Evolutionary conservation across 2,329 filamentous ascomycete species (phyloP).

Genomic region (Fusarium chaquense): DNA sequence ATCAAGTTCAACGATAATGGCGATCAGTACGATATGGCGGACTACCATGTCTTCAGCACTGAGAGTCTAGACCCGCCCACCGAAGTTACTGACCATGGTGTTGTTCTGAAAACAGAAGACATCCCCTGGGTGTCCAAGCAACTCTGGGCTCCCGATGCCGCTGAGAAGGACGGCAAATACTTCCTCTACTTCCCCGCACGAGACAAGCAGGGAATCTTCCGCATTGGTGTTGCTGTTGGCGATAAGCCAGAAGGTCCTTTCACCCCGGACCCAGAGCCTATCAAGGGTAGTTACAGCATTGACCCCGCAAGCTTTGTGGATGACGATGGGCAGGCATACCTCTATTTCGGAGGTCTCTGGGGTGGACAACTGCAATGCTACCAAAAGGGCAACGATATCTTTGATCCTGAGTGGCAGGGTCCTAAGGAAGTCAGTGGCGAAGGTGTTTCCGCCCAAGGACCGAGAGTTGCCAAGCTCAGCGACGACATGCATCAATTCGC

Average conservation of each 20-base stretch:
- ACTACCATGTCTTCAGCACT: constrained; percentile 82
- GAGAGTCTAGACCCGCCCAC: constrained; percentile 64
- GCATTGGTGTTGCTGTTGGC: constrained; percentile 77
- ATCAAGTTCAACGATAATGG: constrained; percentile 85
- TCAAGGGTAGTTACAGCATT: constrained; percentile 79
- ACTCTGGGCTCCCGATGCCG: constrained; percentile 84
- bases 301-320: constrained; percentile 83
- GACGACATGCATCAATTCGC: constrained; percentile 75
- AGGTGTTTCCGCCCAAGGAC: constrained; percentile 69
- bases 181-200: constrained; percentile 83
- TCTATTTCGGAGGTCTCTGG: constrained; percentile 84
- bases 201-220: constrained; percentile 76
- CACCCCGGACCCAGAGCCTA: constrained; percentile 70
- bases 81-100: constrained; percentile 77
- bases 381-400: constrained; percentile 64
- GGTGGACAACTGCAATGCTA: constrained; percentile 85
- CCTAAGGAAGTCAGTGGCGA: constrained; percentile 69
- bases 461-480: constrained; percentile 73
- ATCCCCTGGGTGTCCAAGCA: constrained; percentile 84
- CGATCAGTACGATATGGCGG: constrained; percentile 86
- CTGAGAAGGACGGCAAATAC: constrained; percentile 74
- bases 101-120: constrained; percentile 72
- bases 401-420: constrained; percentile 66
- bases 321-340: constrained; percentile 54
- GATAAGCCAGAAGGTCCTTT: constrained; percentile 78